phyloP scores from a whole-genome alignment of 1,284 basidiomycete genomes.

The Golubevia sp. region DNA sequence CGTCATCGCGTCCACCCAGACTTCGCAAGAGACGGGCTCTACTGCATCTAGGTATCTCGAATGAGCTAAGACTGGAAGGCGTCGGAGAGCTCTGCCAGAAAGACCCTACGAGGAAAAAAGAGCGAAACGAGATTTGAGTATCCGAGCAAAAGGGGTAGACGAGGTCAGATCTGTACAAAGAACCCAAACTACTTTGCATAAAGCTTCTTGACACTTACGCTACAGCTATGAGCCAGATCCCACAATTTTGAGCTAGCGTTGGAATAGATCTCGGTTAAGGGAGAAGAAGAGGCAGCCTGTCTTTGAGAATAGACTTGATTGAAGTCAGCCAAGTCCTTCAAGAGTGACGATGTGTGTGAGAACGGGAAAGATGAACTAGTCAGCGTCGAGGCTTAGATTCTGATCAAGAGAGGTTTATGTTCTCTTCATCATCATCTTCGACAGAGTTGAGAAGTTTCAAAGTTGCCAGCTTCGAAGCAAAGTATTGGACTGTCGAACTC shows the following conservation, averaged over 20 bases:
- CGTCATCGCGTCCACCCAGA: constrained; percentile 38
- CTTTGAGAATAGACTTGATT: background rate
- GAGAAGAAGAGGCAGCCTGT: background rate
- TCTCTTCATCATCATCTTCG: no score
- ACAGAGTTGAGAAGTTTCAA: no score
- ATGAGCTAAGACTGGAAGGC: constrained; percentile 87
- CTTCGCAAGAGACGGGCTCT: constrained; percentile 13
- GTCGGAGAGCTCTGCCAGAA: constrained; percentile 85
- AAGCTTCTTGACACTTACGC: constrained; percentile 65
- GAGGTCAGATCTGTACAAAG: constrained; percentile 1
- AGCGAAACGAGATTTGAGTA: background rate
- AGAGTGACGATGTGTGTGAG: no score
- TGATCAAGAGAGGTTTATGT: no score
- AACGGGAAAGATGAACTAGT: no score
- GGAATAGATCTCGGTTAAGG: constrained; percentile 37
- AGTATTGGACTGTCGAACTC: no score
- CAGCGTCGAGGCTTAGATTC: no score
- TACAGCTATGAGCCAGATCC: constrained; percentile 73
- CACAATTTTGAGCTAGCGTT: constrained; percentile 68
- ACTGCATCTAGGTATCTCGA: constrained; percentile 72
- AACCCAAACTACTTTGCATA: no score
- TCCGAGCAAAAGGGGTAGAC: constrained; percentile 61
- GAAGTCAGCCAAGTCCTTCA: background rate
- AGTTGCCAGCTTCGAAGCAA: no score
- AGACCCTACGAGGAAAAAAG: constrained; percentile 67